A percentile compares a stretch with the other conserved stretches of the same genome.
These are phyloP conservation scores for Maudiozyma saulgeensis DNA, from an alignment of 805 yeast species.

Conservation along the genomic window DNA sequence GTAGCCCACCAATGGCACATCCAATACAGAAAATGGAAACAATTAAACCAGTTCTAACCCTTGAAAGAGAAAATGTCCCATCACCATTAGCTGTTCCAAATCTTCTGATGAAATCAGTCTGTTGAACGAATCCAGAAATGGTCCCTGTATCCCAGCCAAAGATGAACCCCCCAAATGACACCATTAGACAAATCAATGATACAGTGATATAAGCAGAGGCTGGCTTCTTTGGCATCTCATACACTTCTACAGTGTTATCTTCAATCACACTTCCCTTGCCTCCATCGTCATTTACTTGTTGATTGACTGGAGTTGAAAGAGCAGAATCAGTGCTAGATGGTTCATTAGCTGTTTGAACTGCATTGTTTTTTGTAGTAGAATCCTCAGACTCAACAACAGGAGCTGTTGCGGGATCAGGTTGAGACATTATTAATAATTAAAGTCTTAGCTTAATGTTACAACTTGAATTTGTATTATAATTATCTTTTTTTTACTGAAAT, in stretches of 20 bases:
- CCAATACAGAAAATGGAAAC: conserved; percentile 63
- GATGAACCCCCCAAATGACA: conserved; percentile 54
- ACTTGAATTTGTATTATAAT: too few relatives aligned
- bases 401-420: not conserved
- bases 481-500: too few relatives aligned
- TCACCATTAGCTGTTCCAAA: conserved; percentile 36
- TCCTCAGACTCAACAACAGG: not conserved
- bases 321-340: not conserved
- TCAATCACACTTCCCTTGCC: not conserved
- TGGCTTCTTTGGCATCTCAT: conserved; percentile 10
- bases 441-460: too few relatives aligned
- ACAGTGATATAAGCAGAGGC: conserved; percentile 16
- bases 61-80: conserved; percentile 35
- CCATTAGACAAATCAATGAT: conserved; percentile 29
- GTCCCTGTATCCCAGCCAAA: conserved; percentile 80
- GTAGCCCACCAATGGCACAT: conserved; percentile 64
- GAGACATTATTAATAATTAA: not conserved
- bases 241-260: not conserved
- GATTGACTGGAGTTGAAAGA: not conserved
- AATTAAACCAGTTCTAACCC: conserved; percentile 48
- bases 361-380: not conserved
- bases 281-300: not conserved
- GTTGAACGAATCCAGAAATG: conserved; percentile 60
- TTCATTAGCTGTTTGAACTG: not conserved
- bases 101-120: conserved; percentile 43